phyloP scores from a whole-genome alignment of 345 rosid species.

The Eucalyptus coolabah region DNA sequence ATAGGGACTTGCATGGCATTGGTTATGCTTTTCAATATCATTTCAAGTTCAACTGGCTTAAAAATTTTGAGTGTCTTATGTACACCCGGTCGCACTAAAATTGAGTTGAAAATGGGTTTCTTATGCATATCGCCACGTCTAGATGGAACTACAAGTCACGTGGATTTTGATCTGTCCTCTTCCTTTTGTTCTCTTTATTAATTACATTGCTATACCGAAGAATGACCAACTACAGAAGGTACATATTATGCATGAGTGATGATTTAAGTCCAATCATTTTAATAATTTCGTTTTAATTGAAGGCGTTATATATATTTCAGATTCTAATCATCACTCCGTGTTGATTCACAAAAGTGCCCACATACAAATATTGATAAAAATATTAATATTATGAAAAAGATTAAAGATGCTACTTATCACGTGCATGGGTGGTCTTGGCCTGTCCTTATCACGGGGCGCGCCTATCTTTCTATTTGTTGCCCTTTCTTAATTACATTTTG shows the following conservation, averaged over 20 bases:
- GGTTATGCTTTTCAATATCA: no score
- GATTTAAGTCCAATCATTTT: no score
- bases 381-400: not conserved
- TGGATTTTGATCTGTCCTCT: not conserved
- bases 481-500: no score
- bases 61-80: no score
- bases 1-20: no score
- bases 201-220: not conserved
- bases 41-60: no score
- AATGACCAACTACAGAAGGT: not conserved
- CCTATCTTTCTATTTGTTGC: not conserved
- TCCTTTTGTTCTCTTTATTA: not conserved
- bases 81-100: no score
- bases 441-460: fast-evolving
- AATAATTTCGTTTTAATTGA: not conserved
- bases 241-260: not conserved
- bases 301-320: fast-evolving
- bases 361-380: not conserved
- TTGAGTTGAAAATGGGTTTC: not conserved
- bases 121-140: not conserved
- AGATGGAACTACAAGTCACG: not conserved
- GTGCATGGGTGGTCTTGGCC: not conserved
- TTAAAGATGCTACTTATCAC: not conserved
- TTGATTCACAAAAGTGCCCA: no score
- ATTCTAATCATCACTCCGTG: not conserved